A percentile compares a stretch with the other conserved stretches of the same genome.
Evolutionary conservation across 495 filamentous ascomycete species (phyloP).

Genomic region (Jackrogersella multiformis): DNA sequence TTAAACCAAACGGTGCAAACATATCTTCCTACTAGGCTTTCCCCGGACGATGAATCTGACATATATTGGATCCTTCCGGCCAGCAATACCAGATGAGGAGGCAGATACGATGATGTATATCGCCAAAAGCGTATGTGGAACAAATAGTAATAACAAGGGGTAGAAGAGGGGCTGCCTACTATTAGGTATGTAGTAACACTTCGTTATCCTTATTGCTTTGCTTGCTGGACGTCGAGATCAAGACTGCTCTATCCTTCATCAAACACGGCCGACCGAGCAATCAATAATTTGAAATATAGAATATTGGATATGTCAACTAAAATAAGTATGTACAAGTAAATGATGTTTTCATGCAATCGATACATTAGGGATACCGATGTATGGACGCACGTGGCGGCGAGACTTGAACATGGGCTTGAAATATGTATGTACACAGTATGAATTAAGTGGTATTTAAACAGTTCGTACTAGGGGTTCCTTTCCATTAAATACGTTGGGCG

Average conservation of each 20-base stretch:
- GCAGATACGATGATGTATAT: conserved; percentile 20
- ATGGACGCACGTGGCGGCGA: conserved; percentile 25
- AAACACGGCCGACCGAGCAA: conserved; percentile 13
- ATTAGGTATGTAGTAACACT: too few relatives aligned
- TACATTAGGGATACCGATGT: conserved; percentile 13
- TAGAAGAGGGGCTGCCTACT: conserved; percentile 23
- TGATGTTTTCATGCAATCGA: conserved; percentile 12
- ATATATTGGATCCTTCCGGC: conserved; percentile 38
- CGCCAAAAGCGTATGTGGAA: conserved; percentile 30
- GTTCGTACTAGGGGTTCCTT: conserved; percentile 10
- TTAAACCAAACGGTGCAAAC: conserved; percentile 35
- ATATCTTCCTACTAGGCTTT: conserved; percentile 17
- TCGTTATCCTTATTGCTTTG: conserved; percentile 8
- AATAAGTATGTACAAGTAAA: neutral
- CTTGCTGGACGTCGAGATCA: conserved; percentile 11
- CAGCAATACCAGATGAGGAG: conserved; percentile 27
- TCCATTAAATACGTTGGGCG: conserved; percentile 10
- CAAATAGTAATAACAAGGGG: conserved; percentile 6
- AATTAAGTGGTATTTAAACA: conserved; percentile 10
- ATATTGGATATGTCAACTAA: neutral
- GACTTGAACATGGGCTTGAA: neutral
- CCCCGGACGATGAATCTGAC: conserved; percentile 40
- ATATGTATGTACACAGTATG: conserved; percentile 11
- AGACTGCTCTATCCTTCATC: conserved; percentile 12
- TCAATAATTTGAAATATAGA: conserved; percentile 12